phyloP scores from a whole-genome alignment of 202 grass and related monocot species.

The Digitaria exilis region DNA sequence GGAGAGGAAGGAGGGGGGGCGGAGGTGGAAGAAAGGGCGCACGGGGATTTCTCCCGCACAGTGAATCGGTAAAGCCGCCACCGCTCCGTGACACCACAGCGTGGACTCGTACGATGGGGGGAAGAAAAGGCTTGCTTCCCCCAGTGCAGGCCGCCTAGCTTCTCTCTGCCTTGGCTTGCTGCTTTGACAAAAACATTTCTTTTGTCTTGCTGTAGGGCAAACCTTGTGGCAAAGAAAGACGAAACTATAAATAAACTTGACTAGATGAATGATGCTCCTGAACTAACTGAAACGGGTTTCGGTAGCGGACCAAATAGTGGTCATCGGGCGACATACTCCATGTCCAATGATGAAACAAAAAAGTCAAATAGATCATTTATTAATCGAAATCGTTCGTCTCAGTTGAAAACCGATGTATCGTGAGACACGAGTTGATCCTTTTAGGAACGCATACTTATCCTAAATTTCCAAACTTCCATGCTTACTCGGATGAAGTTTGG shows the following conservation, averaged over 20 bases:
- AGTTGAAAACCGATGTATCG: not conserved
- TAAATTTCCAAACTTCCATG: too few relatives aligned
- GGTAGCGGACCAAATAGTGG: not conserved
- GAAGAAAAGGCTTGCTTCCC: not conserved
- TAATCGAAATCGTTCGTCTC: not conserved
- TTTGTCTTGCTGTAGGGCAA: not conserved
- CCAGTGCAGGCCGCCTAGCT: not conserved
- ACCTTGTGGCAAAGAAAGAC: not conserved
- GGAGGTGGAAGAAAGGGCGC: not conserved
- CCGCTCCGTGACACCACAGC: constrained; percentile 26
- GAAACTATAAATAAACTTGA: not conserved
- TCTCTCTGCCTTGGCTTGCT: not conserved
- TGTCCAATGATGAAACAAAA: too few relatives aligned
- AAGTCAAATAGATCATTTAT: not conserved
- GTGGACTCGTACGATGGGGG: not conserved
- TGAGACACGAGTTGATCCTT: not conserved
- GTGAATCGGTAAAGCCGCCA: constrained; percentile 29
- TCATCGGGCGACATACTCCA: not conserved
- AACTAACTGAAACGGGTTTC: not conserved
- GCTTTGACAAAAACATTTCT: not conserved
- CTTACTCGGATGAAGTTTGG: too few relatives aligned
- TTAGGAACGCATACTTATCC: too few relatives aligned
- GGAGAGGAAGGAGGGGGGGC: too few relatives aligned
- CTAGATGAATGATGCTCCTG: not conserved
- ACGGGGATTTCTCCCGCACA: constrained; percentile 34